Conservation (phyloP, 257 asterid species). For the Echium plantagineum region DNA sequence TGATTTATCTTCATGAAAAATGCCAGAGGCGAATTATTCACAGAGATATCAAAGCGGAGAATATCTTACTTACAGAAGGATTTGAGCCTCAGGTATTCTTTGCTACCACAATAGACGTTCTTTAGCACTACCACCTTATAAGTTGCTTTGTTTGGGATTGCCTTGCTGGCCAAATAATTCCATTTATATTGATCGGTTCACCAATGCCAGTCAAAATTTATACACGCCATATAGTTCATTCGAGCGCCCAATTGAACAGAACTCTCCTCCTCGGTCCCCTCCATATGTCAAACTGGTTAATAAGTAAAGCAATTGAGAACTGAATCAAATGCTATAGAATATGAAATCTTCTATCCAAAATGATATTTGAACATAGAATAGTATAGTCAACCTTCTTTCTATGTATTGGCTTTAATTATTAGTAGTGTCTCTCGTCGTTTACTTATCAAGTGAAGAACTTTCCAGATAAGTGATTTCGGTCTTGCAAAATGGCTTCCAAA, state of each 20-base stretch:
- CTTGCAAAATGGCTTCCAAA: slow-evolving; percentile 73
- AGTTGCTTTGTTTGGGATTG: background rate
- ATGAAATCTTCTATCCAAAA: background rate
- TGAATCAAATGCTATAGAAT: too few species aligned
- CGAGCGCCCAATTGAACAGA: too few species aligned
- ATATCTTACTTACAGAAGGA: slow-evolving; percentile 52
- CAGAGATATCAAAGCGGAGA: slow-evolving; percentile 60
- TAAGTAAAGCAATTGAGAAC: too few species aligned
- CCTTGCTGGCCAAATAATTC: too few species aligned
- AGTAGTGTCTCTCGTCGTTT: background rate
- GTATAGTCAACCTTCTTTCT: background rate
- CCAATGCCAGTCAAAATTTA: too few species aligned
- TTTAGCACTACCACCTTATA: background rate
- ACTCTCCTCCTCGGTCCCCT: too few species aligned
- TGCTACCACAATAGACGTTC: background rate
- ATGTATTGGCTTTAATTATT: background rate
- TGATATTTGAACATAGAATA: background rate
- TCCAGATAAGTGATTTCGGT: slow-evolving; percentile 71
- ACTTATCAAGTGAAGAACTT: slow-evolving; percentile 1
- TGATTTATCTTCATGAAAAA: slow-evolving; percentile 49
- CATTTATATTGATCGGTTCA: too few species aligned
- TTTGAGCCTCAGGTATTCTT: slow-evolving; percentile 50
- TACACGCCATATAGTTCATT: too few species aligned
- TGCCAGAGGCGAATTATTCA: slow-evolving; percentile 58
- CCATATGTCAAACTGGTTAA: too few species aligned